Percentiles rank a stretch among this genome's conserved stretches.
Conservation (phyloP, 2,329 filamentous ascomycete genomes). For the Cladosporium cucumerinum region DNA sequence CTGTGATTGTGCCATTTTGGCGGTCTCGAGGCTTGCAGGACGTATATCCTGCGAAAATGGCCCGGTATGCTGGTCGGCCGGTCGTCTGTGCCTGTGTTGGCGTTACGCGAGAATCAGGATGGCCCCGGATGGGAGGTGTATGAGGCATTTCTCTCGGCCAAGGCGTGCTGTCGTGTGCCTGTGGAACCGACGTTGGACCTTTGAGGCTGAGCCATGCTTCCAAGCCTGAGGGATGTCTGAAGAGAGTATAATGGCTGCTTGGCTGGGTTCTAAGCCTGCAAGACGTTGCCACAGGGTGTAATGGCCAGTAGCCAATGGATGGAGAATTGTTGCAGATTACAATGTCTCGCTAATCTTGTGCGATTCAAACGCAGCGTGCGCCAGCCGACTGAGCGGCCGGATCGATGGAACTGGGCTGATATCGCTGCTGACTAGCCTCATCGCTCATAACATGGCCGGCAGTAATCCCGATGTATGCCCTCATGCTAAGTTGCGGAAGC, state of each 20-base stretch:
- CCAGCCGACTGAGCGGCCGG: not conserved
- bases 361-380: not conserved
- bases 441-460: not conserved
- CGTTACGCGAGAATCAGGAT: constrained; percentile 9
- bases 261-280: not conserved
- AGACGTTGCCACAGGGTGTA: not conserved
- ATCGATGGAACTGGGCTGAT: not conserved
- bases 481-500: not conserved
- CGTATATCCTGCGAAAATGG: not conserved
- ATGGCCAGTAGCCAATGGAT: not conserved
- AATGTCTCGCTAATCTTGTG: not conserved
- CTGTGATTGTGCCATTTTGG: not conserved
- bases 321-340: not conserved
- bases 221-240: not conserved
- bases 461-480: not conserved
- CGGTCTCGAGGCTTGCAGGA: not conserved
- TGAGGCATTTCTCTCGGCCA: not conserved
- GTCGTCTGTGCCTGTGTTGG: constrained; percentile 5
- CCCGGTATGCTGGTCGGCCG: not conserved
- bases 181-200: not conserved
- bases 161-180: constrained; percentile 1
- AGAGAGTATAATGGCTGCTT: not conserved
- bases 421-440: not conserved
- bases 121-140: not conserved
- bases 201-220: not conserved